phyloP scores from a whole-genome alignment of 2,329 filamentous ascomycete species.

The Botrytis squamosa region DNA sequence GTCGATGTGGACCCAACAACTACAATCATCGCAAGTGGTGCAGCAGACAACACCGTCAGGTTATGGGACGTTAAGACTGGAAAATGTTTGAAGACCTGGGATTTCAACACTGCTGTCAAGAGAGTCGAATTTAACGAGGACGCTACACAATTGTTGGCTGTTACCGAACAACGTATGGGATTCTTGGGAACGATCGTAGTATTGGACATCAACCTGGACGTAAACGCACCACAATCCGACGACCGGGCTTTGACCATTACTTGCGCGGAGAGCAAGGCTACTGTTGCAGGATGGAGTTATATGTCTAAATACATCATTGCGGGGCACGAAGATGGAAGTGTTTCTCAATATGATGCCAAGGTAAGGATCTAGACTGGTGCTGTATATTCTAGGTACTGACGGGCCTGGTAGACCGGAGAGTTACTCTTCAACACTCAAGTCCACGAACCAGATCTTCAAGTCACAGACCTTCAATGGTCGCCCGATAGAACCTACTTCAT shows the following conservation, averaged over 20 bases:
- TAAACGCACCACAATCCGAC: slow-evolving; percentile 77
- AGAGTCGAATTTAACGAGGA: slow-evolving; percentile 96
- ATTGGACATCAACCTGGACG: slow-evolving; percentile 81
- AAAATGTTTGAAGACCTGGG: slow-evolving; percentile 93
- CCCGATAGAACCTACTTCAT: slow-evolving; percentile 96
- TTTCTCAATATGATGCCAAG: slow-evolving; percentile 91
- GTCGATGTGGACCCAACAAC: slow-evolving; percentile 93
- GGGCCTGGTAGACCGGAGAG: slow-evolving; percentile 64
- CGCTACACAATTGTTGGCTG: slow-evolving; percentile 82
- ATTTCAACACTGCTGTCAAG: slow-evolving; percentile 96
- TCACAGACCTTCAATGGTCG: slow-evolving; percentile 95
- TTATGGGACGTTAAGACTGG: slow-evolving; percentile 95
- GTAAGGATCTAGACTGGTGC: slow-evolving; percentile 43
- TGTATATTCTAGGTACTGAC: slow-evolving; percentile 25
- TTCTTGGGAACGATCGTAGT: slow-evolving; percentile 93
- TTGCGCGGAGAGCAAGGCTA: slow-evolving; percentile 94
- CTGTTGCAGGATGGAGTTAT: slow-evolving; percentile 95
- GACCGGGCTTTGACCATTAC: slow-evolving; percentile 85
- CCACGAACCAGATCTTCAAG: slow-evolving; percentile 74
- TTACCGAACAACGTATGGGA: slow-evolving; percentile 98
- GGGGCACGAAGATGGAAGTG: slow-evolving; percentile 91
- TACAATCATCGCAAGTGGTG: slow-evolving; percentile 88
- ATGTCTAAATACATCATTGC: slow-evolving; percentile 94
- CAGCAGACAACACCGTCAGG: slow-evolving; percentile 96
- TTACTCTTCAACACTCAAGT: slow-evolving; percentile 75